Evolutionary conservation across 352 stramenopile species (phyloP).

Genomic region (Globisporangium alternatum): DNA sequence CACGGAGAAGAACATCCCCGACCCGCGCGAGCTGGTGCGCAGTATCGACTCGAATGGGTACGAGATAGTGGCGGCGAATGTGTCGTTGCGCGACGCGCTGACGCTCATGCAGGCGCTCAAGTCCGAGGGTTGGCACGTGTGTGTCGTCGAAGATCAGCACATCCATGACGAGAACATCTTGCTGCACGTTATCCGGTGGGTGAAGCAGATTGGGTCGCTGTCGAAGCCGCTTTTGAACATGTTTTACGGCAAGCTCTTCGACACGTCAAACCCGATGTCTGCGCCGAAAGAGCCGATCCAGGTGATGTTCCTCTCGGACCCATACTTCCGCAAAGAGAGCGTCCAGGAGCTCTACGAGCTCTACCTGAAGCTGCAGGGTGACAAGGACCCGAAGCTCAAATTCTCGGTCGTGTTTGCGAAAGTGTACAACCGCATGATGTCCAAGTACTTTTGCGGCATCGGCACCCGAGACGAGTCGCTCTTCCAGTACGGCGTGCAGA

Average conservation of each 20-base stretch:
- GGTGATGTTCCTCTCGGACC: slow-evolving; percentile 92
- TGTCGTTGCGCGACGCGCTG: slow-evolving; percentile 55
- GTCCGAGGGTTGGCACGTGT: slow-evolving; percentile 80
- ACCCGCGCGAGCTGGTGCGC: slow-evolving; percentile 58
- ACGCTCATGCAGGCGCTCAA: slow-evolving; percentile 80
- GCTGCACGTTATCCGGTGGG: slow-evolving; percentile 66
- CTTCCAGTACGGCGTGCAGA: slow-evolving; percentile 92
- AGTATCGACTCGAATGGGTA: slow-evolving; percentile 74
- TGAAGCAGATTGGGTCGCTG: slow-evolving; percentile 59
- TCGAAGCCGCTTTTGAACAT: slow-evolving; percentile 60
- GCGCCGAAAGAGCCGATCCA: slow-evolving; percentile 73
- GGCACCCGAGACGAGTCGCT: slow-evolving; percentile 89
- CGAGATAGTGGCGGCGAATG: slow-evolving; percentile 56
- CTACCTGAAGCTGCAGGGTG: slow-evolving; percentile 93
- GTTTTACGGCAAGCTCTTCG: slow-evolving; percentile 74
- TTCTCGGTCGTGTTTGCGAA: slow-evolving; percentile 89
- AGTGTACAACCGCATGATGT: slow-evolving; percentile 83
- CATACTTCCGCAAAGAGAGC: slow-evolving; percentile 94
- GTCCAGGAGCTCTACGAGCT: slow-evolving; percentile 90
- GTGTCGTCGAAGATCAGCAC: slow-evolving; percentile 67
- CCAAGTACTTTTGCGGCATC: slow-evolving; percentile 88
- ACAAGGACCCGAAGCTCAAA: slow-evolving; percentile 93
- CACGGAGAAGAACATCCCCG: slow-evolving; percentile 62
- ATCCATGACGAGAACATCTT: slow-evolving; percentile 70
- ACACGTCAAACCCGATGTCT: slow-evolving; percentile 25